Conservation (phyloP, 768 basidiomycete genomes). For the Podaxis sp. region DNA sequence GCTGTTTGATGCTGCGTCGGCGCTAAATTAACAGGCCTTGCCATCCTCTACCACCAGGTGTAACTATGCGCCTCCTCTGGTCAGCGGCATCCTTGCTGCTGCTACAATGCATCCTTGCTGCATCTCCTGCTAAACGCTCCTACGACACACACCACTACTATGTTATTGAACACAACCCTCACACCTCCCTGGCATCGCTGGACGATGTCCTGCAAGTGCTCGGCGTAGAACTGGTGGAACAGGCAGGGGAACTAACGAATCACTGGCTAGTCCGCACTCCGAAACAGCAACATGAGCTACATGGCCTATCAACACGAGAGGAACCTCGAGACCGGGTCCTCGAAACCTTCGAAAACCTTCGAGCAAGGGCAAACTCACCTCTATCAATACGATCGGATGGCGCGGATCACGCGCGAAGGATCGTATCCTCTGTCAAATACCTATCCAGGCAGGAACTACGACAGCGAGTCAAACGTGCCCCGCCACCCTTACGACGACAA, state of each 20-base stretch:
- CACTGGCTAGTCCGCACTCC: constrained; percentile 79
- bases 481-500: constrained; percentile 49
- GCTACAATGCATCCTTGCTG: constrained; percentile 22
- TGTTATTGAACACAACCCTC: constrained; percentile 64
- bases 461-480: constrained; percentile 71
- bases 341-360: constrained; percentile 45
- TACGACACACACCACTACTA: constrained; percentile 82
- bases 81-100: constrained; percentile 19
- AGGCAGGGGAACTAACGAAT: constrained; percentile 75
- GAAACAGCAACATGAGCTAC: constrained; percentile 30
- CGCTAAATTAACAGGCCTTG: constrained; percentile 10
- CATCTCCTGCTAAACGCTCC: constrained; percentile 43
- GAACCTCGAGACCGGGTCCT: constrained; percentile 47
- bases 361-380: constrained; percentile 28
- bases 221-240: constrained; percentile 84
- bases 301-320: constrained; percentile 27
- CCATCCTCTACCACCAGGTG: constrained; percentile 30
- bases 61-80: constrained; percentile 29
- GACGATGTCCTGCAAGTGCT: constrained; percentile 57
- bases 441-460: constrained; percentile 64
- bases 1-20: neutral
- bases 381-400: constrained; percentile 42
- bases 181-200: constrained; percentile 40
- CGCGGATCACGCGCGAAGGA: constrained; percentile 34
- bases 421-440: constrained; percentile 57